Evolutionary conservation across 306 rosid species (phyloP).

Genomic region (Dicorynia guianensis): DNA sequence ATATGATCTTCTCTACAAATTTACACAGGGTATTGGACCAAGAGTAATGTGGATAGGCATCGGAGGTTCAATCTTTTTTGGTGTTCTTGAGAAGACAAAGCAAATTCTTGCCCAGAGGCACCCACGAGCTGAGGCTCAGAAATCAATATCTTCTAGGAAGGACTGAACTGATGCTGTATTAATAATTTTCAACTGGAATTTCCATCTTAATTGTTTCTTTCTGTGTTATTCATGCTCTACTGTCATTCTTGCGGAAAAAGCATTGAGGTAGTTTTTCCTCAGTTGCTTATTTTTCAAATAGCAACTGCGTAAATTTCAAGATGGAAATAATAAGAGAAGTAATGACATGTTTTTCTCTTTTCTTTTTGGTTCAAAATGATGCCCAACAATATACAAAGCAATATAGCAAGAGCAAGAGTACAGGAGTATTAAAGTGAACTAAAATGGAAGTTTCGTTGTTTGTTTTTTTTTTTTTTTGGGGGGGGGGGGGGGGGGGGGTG

Average conservation of each 20-base stretch:
- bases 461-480: too few species aligned
- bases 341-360: too few species aligned
- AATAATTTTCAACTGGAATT: too few species aligned
- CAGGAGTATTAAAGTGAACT: too few species aligned
- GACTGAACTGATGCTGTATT: constrained; percentile 13
- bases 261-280: not conserved
- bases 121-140: constrained; percentile 35
- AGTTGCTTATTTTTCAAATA: not conserved
- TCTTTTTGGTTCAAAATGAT: too few species aligned
- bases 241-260: constrained; percentile 16
- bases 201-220: not conserved
- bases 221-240: not conserved
- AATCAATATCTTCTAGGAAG: constrained; percentile 21
- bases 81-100: constrained; percentile 80
- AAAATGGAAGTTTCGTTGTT: too few species aligned
- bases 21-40: constrained; percentile 73
- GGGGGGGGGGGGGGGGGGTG: too few species aligned
- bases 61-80: constrained; percentile 85
- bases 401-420: too few species aligned
- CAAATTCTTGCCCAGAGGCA: constrained; percentile 60
- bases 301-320: too few species aligned
- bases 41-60: constrained; percentile 85
- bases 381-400: too few species aligned
- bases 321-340: too few species aligned
- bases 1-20: not conserved